These are phyloP conservation scores for Emmonsiellopsis sp. DNA, from an alignment of 2,329 filamentous ascomycete genomes.

Conservation along the genomic window DNA sequence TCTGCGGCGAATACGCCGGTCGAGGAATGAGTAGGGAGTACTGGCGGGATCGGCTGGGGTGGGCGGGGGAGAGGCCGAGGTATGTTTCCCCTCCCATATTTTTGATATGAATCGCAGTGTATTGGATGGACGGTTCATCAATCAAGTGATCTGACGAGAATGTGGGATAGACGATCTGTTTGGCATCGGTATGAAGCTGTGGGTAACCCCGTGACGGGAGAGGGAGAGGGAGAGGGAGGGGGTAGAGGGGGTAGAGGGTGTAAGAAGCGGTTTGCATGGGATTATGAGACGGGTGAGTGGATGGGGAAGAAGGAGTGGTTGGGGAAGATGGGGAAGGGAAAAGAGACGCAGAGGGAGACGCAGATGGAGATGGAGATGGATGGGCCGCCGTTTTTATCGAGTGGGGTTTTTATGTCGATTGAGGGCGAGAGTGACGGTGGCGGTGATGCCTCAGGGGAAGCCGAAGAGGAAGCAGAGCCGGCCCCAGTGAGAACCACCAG, in stretches of 20 bases:
- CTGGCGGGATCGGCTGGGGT: slow-evolving; percentile 11
- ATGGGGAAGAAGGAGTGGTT: slow-evolving; percentile 7
- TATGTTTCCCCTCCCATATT: slow-evolving; percentile 1
- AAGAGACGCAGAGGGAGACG: no score
- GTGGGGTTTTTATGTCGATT: no score
- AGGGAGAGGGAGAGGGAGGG: neutral
- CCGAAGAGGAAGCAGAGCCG: no score
- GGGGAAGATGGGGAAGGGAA: neutral
- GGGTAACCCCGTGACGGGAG: slow-evolving; percentile 6
- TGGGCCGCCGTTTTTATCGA: no score
- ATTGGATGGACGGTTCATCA: no score
- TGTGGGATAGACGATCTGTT: no score
- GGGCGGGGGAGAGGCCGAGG: slow-evolving; percentile 7
- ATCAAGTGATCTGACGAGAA: neutral
- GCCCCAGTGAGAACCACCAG: no score
- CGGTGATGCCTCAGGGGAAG: no score
- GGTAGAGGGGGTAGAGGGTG: neutral
- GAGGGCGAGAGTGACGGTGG: no score
- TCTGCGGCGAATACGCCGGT: slow-evolving; percentile 6
- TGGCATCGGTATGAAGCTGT: slow-evolving; percentile 11
- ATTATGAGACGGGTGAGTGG: slow-evolving; percentile 10
- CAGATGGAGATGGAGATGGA: no score
- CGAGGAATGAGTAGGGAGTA: slow-evolving; percentile 5
- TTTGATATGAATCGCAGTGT: no score
- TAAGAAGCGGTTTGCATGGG: slow-evolving; percentile 8